These are phyloP conservation scores for Sporothrix variecibatus DNA, from an alignment of 2,329 filamentous ascomycete species.

Conservation along the genomic window DNA sequence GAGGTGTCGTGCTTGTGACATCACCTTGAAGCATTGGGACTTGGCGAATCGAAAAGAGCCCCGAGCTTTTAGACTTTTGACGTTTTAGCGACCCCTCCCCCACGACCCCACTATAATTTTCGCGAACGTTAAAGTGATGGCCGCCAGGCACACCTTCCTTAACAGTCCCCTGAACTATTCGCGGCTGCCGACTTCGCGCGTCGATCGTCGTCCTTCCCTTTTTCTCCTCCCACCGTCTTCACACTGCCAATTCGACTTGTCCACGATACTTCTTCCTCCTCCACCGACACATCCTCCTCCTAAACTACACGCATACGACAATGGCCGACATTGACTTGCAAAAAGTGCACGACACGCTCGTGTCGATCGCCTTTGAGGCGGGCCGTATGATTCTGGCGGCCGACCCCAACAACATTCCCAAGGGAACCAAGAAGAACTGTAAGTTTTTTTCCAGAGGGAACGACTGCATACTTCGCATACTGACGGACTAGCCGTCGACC, in stretches of 20 bases:
- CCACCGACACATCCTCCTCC: too few relatives aligned
- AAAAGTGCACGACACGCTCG: constrained; percentile 62
- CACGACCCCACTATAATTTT: constrained; percentile 24
- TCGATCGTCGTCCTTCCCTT: not conserved
- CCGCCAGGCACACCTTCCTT: not conserved
- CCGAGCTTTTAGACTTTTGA: not conserved
- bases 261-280: not conserved
- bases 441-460: not conserved
- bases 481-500: constrained; percentile 57
- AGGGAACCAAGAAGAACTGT: constrained; percentile 68
- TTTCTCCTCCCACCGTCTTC: not conserved
- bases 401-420: constrained; percentile 58
- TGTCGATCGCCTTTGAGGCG: constrained; percentile 63
- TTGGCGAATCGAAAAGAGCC: not conserved
- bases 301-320: not conserved
- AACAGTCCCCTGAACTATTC: not conserved
- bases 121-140: not conserved
- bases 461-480: not conserved
- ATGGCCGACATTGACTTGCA: constrained; percentile 63
- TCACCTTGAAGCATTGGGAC: constrained; percentile 19
- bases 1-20: constrained; percentile 24
- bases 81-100: constrained; percentile 25
- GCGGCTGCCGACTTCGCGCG: not conserved
- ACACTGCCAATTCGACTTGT: not conserved
- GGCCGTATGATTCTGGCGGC: constrained; percentile 64